Conservation (phyloP, 352 stramenopile genomes). For the Plasmopara viticola region DNA sequence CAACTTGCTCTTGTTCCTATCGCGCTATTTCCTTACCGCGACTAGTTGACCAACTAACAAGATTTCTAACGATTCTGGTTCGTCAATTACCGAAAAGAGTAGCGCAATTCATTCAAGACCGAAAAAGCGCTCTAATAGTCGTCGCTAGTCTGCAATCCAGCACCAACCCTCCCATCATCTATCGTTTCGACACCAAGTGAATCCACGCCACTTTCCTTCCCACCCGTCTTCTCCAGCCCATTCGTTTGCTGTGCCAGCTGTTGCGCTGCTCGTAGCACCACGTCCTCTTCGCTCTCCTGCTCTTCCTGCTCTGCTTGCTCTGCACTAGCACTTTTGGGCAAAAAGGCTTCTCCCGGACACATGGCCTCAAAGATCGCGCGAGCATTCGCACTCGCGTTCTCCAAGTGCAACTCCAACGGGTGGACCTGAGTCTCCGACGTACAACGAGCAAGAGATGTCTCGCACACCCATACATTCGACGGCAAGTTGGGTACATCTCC, state of each 20-base stretch:
- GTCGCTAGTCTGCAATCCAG: no score
- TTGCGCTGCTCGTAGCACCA: conserved; percentile 53
- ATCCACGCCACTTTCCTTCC: no score
- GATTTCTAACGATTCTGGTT: no score
- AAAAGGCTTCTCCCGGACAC: conserved; percentile 42
- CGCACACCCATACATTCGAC: conserved; percentile 43
- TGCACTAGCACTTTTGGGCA: conserved; percentile 16
- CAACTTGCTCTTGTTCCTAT: no score
- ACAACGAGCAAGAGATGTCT: conserved; percentile 25
- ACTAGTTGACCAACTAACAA: no score
- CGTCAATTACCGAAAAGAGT: no score
- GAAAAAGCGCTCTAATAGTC: no score
- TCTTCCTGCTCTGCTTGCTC: conserved; percentile 29
- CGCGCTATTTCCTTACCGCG: no score
- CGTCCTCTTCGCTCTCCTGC: conserved; percentile 54
- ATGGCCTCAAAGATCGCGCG: conserved; percentile 18
- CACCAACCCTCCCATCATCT: no score
- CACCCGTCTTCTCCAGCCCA: neutral
- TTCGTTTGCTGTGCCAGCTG: conserved; percentile 12
- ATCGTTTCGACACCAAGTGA: no score
- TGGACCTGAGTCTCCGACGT: conserved; percentile 10
- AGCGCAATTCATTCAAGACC: no score
- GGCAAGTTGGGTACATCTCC: conserved; percentile 24
- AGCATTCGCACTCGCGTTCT: conserved; percentile 53
- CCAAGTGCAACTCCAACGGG: conserved; percentile 54